Conservation (phyloP, 176 grass and related monocot genomes). For the Alloteropsis semialata region DNA sequence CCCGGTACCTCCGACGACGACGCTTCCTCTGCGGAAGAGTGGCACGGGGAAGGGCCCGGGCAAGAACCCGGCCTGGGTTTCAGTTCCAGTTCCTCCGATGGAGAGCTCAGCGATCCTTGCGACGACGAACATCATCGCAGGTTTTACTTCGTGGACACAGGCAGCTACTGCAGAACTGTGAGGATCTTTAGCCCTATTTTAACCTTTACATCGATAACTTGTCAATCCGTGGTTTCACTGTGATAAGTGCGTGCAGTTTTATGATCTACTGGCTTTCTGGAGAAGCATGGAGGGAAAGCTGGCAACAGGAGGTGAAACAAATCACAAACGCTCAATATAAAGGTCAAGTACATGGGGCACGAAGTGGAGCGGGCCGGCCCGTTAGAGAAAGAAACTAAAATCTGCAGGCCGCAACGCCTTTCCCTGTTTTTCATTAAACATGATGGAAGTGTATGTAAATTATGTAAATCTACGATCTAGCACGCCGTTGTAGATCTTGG, state of each 20-base stretch:
- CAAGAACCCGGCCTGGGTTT: not conserved
- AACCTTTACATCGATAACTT: not conserved
- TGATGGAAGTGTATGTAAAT: too few species aligned
- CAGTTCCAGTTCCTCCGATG: not conserved
- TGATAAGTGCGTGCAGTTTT: slow-evolving; percentile 33
- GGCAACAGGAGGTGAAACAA: not conserved
- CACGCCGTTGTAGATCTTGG: too few species aligned
- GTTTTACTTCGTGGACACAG: slow-evolving; percentile 10
- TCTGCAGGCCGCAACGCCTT: too few species aligned
- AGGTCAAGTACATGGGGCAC: not conserved
- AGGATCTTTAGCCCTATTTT: not conserved
- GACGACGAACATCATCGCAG: not conserved
- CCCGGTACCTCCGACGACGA: slow-evolving; percentile 1
- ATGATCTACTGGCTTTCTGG: slow-evolving; percentile 48
- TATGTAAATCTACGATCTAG: too few species aligned
- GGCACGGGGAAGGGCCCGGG: not conserved
- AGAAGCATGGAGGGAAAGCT: slow-evolving; percentile 33
- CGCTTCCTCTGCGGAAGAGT: slow-evolving; percentile 23
- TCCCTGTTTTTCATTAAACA: not conserved
- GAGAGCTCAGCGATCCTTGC: not conserved
- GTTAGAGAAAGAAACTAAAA: not conserved
- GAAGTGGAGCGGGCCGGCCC: not conserved
- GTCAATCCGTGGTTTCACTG: not conserved
- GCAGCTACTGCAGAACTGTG: slow-evolving; percentile 4
- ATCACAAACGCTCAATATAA: not conserved